phyloP scores from a whole-genome alignment of 2,329 filamentous ascomycete genomes.

The Rhinocladiella mackenziei region DNA sequence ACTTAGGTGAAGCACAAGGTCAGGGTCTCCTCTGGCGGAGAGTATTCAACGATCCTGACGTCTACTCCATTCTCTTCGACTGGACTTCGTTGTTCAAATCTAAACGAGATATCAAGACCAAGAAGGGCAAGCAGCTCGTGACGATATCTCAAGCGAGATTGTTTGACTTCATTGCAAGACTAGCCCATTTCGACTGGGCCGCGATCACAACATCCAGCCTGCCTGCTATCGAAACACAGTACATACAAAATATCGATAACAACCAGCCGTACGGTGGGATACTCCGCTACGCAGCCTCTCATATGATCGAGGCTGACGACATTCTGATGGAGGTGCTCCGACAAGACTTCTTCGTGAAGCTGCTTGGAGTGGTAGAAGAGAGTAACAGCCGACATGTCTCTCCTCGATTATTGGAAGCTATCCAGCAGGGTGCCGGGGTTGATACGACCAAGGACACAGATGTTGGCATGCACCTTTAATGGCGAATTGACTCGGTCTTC shows the following conservation, averaged over 20 bases:
- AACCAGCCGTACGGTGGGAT: slow-evolving; percentile 25
- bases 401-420: slow-evolving; percentile 22
- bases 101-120: slow-evolving; percentile 43
- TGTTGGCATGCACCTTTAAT: slow-evolving; percentile 11
- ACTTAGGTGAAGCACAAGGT: slow-evolving; percentile 37
- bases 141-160: slow-evolving; percentile 59
- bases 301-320: slow-evolving; percentile 29
- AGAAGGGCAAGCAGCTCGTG: slow-evolving; percentile 43
- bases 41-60: slow-evolving; percentile 57
- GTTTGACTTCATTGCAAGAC: slow-evolving; percentile 54
- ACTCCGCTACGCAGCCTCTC: slow-evolving; percentile 24
- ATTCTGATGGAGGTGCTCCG: slow-evolving; percentile 29
- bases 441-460: slow-evolving; percentile 6
- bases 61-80: slow-evolving; percentile 53
- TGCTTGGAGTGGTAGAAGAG: slow-evolving; percentile 24
- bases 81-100: slow-evolving; percentile 40
- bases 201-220: slow-evolving; percentile 50
- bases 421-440: slow-evolving; percentile 27
- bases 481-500: neutral
- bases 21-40: slow-evolving; percentile 59
- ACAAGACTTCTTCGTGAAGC: slow-evolving; percentile 29
- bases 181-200: slow-evolving; percentile 54
- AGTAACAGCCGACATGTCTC: slow-evolving; percentile 21
- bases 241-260: slow-evolving; percentile 29
- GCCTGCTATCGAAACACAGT: slow-evolving; percentile 48